Percentiles rank a stretch among this genome's conserved stretches.
Conservation (phyloP, 192 early-diverging fungal species). For the Backusella parvicylindrica region DNA sequence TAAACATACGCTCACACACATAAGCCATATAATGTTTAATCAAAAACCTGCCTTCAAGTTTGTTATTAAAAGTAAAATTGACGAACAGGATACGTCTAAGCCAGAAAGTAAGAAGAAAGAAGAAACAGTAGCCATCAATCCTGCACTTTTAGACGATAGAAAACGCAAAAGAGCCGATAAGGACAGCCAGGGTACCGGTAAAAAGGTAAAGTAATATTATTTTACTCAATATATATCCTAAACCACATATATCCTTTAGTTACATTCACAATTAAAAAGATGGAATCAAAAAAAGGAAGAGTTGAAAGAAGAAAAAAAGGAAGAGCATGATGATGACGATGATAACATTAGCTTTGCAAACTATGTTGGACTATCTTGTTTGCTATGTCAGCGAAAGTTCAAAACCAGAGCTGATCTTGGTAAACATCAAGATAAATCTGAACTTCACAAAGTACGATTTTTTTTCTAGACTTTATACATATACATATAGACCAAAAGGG, state of each 20-base stretch:
- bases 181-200: neutral
- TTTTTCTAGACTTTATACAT: neutral
- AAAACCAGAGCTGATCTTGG: slow-evolving; percentile 43
- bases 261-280: slow-evolving; percentile 20
- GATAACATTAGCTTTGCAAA: neutral
- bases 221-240: neutral
- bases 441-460: slow-evolving; percentile 51
- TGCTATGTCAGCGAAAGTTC: slow-evolving; percentile 60
- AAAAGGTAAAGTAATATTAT: neutral
- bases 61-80: slow-evolving; percentile 8
- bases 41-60: slow-evolving; percentile 13
- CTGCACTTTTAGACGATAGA: neutral
- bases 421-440: slow-evolving; percentile 54
- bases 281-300: slow-evolving; percentile 24
- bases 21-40: slow-evolving; percentile 2
- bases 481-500: neutral
- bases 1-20: neutral
- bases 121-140: neutral
- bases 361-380: slow-evolving; percentile 33
- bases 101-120: neutral
- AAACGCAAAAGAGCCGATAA: slow-evolving; percentile 20
- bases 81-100: neutral
- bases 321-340: neutral
- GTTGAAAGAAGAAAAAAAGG: neutral
- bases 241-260: neutral